A percentile compares a stretch with the other conserved stretches of the same genome.
Evolutionary conservation across 352 stramenopile genomes (phyloP).

Genomic region (Globisporangium cylindrosporum): DNA sequence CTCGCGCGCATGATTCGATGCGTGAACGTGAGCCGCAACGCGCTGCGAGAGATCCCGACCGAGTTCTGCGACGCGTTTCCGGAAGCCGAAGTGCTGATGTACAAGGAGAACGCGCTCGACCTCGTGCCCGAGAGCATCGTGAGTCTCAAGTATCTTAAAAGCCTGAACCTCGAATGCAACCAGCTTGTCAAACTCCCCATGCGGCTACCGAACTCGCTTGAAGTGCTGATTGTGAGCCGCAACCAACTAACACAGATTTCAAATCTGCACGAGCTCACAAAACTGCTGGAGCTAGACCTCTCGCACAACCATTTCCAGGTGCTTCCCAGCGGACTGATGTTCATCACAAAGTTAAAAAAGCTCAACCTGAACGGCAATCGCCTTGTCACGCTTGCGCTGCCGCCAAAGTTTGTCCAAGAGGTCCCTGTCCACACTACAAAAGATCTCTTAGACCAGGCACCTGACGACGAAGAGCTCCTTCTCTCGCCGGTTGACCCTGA

Average conservation of each 20-base stretch:
- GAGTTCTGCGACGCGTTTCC: slow-evolving; percentile 54
- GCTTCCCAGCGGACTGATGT: slow-evolving; percentile 46
- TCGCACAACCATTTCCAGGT: slow-evolving; percentile 63
- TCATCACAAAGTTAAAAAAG: slow-evolving; percentile 39
- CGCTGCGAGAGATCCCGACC: slow-evolving; percentile 50
- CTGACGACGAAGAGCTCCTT: slow-evolving; percentile 8
- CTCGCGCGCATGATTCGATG: slow-evolving; percentile 52
- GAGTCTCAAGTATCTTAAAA: slow-evolving; percentile 31
- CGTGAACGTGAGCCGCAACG: slow-evolving; percentile 71
- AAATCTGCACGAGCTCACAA: slow-evolving; percentile 46
- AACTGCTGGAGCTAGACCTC: slow-evolving; percentile 51
- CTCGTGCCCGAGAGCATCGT: slow-evolving; percentile 29
- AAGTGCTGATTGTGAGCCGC: slow-evolving; percentile 34
- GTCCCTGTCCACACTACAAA: neutral
- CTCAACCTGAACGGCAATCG: slow-evolving; percentile 51
- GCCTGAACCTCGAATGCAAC: slow-evolving; percentile 58
- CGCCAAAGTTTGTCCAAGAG: slow-evolving; percentile 27
- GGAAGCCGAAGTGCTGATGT: slow-evolving; percentile 45
- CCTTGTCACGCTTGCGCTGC: slow-evolving; percentile 57
- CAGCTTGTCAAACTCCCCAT: slow-evolving; percentile 43
- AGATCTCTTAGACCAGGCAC: slow-evolving; percentile 14
- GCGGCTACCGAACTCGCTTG: slow-evolving; percentile 35
- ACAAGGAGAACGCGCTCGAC: slow-evolving; percentile 65
- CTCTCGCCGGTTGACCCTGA: slow-evolving; percentile 14
- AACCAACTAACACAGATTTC: slow-evolving; percentile 52